phyloP scores from a whole-genome alignment of 2,329 filamentous ascomycete genomes.

The Teratosphaeria destructans region DNA sequence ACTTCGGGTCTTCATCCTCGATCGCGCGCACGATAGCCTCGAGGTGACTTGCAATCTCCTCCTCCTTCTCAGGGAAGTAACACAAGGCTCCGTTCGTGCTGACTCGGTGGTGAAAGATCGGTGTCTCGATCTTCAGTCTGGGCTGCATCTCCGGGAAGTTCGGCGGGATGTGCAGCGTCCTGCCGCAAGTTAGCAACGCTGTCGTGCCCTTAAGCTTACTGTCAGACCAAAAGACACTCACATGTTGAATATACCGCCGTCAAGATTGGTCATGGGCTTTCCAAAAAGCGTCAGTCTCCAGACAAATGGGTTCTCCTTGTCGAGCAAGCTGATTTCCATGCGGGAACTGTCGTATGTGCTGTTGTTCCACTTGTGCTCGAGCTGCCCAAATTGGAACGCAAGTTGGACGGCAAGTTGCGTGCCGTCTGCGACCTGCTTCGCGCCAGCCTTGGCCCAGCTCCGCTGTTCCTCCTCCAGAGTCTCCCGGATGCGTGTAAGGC shows the following conservation, averaged over 20 bases:
- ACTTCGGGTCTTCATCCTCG: constrained; percentile 80
- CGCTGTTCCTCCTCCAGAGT: constrained; percentile 62
- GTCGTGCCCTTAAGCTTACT: too few relatives aligned
- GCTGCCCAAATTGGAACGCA: constrained; percentile 74
- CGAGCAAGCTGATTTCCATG: constrained; percentile 63
- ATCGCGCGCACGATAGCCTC: constrained; percentile 70
- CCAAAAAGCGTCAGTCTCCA: constrained; percentile 88
- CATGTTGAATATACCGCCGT: constrained; percentile 80
- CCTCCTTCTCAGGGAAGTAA: constrained; percentile 60
- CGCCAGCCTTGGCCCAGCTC: constrained; percentile 61
- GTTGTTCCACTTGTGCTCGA: constrained; percentile 62
- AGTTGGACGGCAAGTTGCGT: constrained; percentile 71
- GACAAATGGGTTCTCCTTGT: constrained; percentile 70
- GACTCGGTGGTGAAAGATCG: constrained; percentile 80
- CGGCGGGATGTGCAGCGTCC: constrained; percentile 64
- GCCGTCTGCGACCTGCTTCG: constrained; percentile 52
- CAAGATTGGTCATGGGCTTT: constrained; percentile 81
- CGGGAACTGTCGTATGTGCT: constrained; percentile 50
- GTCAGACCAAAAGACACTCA: too few relatives aligned
- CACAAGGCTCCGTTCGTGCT: constrained; percentile 68
- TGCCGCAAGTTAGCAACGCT: too few relatives aligned
- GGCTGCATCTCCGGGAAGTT: constrained; percentile 74
- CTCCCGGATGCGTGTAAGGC: constrained; percentile 58
- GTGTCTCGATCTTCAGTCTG: constrained; percentile 67
- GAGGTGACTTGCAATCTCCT: constrained; percentile 75